Base-by-base conservation (phyloP, 441 rosid genomes). In the Croton setiger region DNA sequence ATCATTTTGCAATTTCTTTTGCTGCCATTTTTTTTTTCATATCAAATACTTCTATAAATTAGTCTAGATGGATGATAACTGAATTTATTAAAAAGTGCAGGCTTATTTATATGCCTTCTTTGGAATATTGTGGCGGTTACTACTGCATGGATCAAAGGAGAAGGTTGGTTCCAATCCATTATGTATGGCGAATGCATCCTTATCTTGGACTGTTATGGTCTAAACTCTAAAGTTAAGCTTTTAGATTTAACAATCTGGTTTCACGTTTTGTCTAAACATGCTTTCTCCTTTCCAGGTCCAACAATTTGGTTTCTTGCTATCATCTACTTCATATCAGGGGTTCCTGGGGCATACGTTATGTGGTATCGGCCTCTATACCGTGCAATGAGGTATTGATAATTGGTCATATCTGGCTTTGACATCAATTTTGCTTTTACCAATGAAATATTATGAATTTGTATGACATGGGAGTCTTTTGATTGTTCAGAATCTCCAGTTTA, bases 351-450 rank as follows among this genome's bases (percentile, higher is more conserved):
- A 60, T 96, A 96, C 63, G 85, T 88, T 65, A 44, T 85, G 75
- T 96, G 99, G 99, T 96, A 96, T 79, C 94, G 94, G 64, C 98
- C 99, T 63, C 88, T 96, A 36, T 96, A 96, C 73, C 89, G 96
- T 75, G 99, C 99, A 70, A 87, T 91, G 84, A 93, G 99, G 99
- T 96, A 92, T 47, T 69, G 15, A 43, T 69, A 49, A 51, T 63
- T 66, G 65, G 54, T 35, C 44, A 15, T 54, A 5, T 54, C 17
- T 43, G 45, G 33, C 48, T 53, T 27, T 54, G 35, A 57, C 2
- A 21, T 56, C n/a, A 20, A 18, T 68, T 31, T 36, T 23, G 33
- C 31, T 27, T 59, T 56, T 27, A 31, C 48, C 53, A 41, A 44
- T 62, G 35, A 15, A 36, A 41, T 27, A 27, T 41, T 52, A 12